Percentiles rank a stretch among this genome's conserved stretches.
These are phyloP conservation scores for Arachnomyces sp. DNA, from an alignment of 2,329 filamentous ascomycete species.

Conservation along the genomic window DNA sequence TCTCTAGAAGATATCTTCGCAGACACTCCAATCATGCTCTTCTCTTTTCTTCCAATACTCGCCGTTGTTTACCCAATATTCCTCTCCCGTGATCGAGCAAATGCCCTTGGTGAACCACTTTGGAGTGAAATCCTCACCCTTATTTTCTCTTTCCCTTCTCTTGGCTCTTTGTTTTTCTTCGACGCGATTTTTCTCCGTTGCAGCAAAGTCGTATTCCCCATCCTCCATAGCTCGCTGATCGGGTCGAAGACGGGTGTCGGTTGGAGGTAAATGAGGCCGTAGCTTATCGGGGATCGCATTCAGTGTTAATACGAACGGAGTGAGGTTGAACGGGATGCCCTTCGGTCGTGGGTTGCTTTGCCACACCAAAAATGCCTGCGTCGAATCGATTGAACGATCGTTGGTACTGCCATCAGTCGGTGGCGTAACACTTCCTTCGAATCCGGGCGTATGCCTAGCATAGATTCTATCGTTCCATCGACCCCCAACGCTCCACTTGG, in stretches of 20 bases:
- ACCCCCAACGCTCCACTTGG: conserved; percentile 82
- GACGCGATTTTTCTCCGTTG: conserved; percentile 85
- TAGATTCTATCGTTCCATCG: conserved; percentile 98
- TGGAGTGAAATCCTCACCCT: conserved; percentile 73
- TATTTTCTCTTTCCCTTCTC: conserved; percentile 63
- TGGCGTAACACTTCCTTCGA: conserved; percentile 62
- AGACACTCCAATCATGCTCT: conserved; percentile 59
- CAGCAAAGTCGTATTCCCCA: conserved; percentile 90
- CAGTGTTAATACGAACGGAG: conserved; percentile 88
- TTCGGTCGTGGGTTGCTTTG: conserved; percentile 72
- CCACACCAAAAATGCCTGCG: conserved; percentile 84
- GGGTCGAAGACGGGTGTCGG: conserved; percentile 83
- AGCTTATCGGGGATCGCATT: conserved; percentile 88
- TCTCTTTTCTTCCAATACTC: conserved; percentile 74
- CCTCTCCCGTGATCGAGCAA: conserved; percentile 75
- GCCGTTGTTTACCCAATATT: conserved; percentile 82
- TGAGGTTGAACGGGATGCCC: conserved; percentile 93
- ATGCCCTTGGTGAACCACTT: conserved; percentile 73
- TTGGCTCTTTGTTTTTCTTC: conserved; percentile 84
- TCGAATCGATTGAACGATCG: conserved; percentile 52
- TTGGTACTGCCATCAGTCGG: conserved; percentile 43
- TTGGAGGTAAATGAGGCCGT: conserved; percentile 70
- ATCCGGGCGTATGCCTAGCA: conserved; percentile 84
- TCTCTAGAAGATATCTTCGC: conserved; percentile 64
- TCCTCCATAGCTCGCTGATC: conserved; percentile 99